Evolutionary conservation across 2,329 filamentous ascomycete genomes (phyloP).

Genomic region (Eutypella sp.): DNA sequence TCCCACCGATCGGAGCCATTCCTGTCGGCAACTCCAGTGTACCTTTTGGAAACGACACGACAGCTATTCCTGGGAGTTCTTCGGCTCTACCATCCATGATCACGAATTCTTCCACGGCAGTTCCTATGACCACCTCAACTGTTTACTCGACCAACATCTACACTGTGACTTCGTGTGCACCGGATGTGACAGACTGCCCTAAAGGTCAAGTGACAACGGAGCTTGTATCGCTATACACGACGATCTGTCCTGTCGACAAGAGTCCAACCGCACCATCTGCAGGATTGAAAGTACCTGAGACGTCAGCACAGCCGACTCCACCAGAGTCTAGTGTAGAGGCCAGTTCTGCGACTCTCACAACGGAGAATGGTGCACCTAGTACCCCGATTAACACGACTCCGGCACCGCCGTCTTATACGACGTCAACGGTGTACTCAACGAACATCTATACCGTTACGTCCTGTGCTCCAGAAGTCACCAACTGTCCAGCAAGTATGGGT

Average conservation of each 20-base stretch:
- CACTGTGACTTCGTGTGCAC: constrained; percentile 21
- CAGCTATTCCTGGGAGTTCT: no score
- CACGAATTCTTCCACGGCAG: no score
- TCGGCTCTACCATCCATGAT: no score
- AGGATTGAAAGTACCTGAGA: no score
- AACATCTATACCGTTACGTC: constrained; percentile 24
- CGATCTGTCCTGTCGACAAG: constrained; percentile 25
- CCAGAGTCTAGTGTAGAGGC: constrained; percentile 1
- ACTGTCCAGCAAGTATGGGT: constrained; percentile 19
- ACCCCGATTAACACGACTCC: background rate
- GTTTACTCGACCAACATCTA: constrained; percentile 23
- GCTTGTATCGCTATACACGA: constrained; percentile 24
- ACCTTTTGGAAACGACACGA: no score
- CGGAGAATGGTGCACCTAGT: constrained; percentile 4
- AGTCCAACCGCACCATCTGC: background rate
- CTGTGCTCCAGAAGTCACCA: constrained; percentile 21
- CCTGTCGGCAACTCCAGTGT: no score
- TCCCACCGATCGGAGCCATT: no score
- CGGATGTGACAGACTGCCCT: constrained; percentile 23
- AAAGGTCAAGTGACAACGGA: constrained; percentile 25
- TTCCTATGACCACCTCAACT: no score
- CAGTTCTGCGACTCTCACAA: constrained; percentile 4
- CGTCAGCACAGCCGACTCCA: no score
- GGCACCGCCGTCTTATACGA: constrained; percentile 17
- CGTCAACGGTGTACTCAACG: constrained; percentile 25